Conservation (phyloP, 1,284 basidiomycete genomes). For the Heimioporus retisporus region DNA sequence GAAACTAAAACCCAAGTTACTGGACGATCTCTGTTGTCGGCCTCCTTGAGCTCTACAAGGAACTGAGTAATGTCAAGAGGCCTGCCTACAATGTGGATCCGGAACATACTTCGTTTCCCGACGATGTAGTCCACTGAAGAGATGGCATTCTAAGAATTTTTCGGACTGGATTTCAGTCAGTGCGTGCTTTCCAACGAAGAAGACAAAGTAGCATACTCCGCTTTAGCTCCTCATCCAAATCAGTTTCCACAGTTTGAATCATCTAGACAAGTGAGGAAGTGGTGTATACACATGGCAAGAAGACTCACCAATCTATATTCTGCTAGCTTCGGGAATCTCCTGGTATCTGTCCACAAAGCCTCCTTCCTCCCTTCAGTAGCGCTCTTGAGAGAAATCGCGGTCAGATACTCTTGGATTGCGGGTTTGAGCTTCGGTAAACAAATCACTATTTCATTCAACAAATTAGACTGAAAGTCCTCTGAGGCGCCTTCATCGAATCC, state of each 20-base stretch:
- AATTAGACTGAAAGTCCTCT: slow-evolving; percentile 67
- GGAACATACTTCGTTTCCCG: slow-evolving; percentile 72
- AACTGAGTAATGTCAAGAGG: slow-evolving; percentile 56
- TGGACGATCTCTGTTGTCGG: slow-evolving; percentile 81
- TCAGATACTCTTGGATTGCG: slow-evolving; percentile 67
- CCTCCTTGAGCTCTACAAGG: slow-evolving; percentile 81
- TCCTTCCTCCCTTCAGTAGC: slow-evolving; percentile 81
- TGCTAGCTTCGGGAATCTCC: slow-evolving; percentile 76
- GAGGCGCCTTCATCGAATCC: slow-evolving; percentile 54
- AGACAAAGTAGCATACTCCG: slow-evolving; percentile 53
- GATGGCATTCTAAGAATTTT: slow-evolving; percentile 81
- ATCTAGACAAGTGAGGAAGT: slow-evolving; percentile 47
- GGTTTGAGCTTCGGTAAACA: slow-evolving; percentile 74
- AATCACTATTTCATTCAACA: slow-evolving; percentile 81
- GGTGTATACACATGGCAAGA: background rate
- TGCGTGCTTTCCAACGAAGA: slow-evolving; percentile 3
- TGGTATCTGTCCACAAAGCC: slow-evolving; percentile 78
- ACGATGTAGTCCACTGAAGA: slow-evolving; percentile 78
- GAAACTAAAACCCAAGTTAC: slow-evolving; percentile 85
- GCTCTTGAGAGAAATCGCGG: slow-evolving; percentile 68
- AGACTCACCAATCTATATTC: slow-evolving; percentile 52
- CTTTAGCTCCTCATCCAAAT: slow-evolving; percentile 83
- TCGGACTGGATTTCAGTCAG: slow-evolving; percentile 61
- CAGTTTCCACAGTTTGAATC: slow-evolving; percentile 73
- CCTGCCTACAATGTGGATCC: slow-evolving; percentile 1